These are phyloP conservation scores for Harringtonia aguacate DNA, from an alignment of 2,329 filamentous ascomycete species.

Conservation along the genomic window DNA sequence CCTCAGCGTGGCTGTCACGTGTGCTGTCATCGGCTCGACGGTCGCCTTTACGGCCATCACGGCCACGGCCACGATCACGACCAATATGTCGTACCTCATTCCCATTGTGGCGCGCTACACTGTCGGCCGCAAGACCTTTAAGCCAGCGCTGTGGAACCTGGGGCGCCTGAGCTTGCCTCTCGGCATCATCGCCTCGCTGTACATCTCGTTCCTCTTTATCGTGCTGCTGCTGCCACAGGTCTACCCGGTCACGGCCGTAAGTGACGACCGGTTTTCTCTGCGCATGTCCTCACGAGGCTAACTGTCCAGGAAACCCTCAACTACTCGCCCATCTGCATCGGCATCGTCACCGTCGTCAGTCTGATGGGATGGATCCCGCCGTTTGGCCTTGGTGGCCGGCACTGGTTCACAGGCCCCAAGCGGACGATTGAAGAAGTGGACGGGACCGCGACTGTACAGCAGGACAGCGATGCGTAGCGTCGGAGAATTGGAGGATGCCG, in stretches of 20 bases:
- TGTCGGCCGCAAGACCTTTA: slow-evolving; percentile 21
- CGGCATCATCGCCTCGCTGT: slow-evolving; percentile 18
- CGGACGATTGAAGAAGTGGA: slow-evolving; percentile 19
- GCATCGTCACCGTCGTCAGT: slow-evolving; percentile 22
- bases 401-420: slow-evolving; percentile 26
- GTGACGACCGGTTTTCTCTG: not conserved
- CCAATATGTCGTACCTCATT: slow-evolving; percentile 26
- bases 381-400: slow-evolving; percentile 19
- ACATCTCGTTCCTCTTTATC: slow-evolving; percentile 24
- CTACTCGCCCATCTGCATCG: slow-evolving; percentile 27
- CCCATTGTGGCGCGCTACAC: slow-evolving; percentile 27
- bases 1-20: slow-evolving; percentile 26
- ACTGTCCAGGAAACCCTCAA: slow-evolving; percentile 21
- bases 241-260: slow-evolving; percentile 21
- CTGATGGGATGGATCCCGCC: slow-evolving; percentile 25
- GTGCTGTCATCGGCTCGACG: slow-evolving; percentile 31
- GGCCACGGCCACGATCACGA: slow-evolving; percentile 24
- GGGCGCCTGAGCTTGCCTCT: slow-evolving; percentile 15
- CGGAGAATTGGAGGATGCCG: not conserved
- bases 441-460: not conserved
- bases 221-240: slow-evolving; percentile 25
- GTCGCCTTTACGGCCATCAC: slow-evolving; percentile 31
- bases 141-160: slow-evolving; percentile 24
- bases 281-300: not conserved
- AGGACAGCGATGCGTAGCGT: not conserved